Conservation (phyloP, 1,284 basidiomycete genomes). For the Trichosporon sp. region DNA sequence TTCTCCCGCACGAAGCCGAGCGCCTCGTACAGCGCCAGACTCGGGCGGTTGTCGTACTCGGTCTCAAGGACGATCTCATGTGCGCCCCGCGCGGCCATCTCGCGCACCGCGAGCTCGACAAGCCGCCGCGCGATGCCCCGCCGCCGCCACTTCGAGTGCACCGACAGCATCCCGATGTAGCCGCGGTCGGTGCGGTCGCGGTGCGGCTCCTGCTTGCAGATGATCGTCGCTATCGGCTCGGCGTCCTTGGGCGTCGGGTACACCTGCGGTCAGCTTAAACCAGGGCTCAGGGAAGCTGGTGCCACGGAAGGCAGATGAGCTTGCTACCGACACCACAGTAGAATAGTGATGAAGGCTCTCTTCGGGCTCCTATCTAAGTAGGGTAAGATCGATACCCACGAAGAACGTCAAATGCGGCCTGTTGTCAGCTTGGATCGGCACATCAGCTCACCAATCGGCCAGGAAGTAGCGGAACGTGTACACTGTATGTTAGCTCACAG, state of each 20-base stretch:
- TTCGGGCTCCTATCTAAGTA: not conserved
- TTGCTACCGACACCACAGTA: too few relatives aligned
- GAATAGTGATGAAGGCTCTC: too few relatives aligned
- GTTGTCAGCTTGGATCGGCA: slow-evolving; percentile 50
- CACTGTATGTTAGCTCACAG: slow-evolving; percentile 24
- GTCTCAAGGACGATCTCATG: slow-evolving; percentile 96
- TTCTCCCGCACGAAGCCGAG: slow-evolving; percentile 96
- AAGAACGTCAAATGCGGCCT: slow-evolving; percentile 94
- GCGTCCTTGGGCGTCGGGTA: slow-evolving; percentile 20
- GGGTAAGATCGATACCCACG: slow-evolving; percentile 51
- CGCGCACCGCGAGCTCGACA: slow-evolving; percentile 69
- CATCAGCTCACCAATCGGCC: slow-evolving; percentile 69
- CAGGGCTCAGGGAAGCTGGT: too few relatives aligned
- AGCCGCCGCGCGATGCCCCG: slow-evolving; percentile 80
- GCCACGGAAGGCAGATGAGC: too few relatives aligned
- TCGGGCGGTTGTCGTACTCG: slow-evolving; percentile 85
- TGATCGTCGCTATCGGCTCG: slow-evolving; percentile 78
- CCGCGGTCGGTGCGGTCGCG: slow-evolving; percentile 71
- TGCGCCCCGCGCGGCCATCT: slow-evolving; percentile 73
- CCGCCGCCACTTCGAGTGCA: slow-evolving; percentile 72
- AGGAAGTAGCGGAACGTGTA: slow-evolving; percentile 73
- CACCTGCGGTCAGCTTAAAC: slow-evolving; percentile 18
- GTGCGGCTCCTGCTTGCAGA: slow-evolving; percentile 92
- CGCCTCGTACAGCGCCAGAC: slow-evolving; percentile 80
- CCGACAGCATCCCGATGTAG: slow-evolving; percentile 97